Percentiles rank a stretch among this genome's conserved stretches.
These are phyloP conservation scores for Clonostachys chloroleuca DNA, from an alignment of 2,329 filamentous ascomycete species.

Conservation along the genomic window DNA sequence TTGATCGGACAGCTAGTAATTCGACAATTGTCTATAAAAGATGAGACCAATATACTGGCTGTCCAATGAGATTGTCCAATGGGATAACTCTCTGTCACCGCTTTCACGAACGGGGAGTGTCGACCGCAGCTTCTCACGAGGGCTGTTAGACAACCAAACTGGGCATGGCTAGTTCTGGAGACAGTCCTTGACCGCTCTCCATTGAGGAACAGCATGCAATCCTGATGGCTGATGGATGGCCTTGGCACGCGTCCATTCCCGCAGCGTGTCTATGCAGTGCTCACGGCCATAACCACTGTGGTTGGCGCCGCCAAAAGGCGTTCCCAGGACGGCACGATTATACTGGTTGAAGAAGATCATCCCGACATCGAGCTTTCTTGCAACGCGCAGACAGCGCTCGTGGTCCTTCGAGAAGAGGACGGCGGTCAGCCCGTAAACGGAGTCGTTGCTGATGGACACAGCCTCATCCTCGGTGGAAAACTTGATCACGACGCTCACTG, in stretches of 20 bases:
- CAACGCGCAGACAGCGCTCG: neutral
- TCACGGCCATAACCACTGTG: conserved; percentile 43
- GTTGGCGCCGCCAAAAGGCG: conserved; percentile 46
- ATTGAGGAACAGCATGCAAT: no score
- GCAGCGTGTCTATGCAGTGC: conserved; percentile 38
- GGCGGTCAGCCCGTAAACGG: neutral
- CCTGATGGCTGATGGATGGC: no score
- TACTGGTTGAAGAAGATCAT: conserved; percentile 48
- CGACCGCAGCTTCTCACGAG: no score
- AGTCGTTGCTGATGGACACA: neutral
- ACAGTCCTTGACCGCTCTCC: no score
- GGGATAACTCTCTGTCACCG: no score
- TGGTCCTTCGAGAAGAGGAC: conserved; percentile 17
- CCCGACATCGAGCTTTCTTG: neutral
- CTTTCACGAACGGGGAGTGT: no score
- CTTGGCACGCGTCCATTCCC: conserved; percentile 28
- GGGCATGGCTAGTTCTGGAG: no score
- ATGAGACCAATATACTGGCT: no score
- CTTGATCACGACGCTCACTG: conserved; percentile 5
- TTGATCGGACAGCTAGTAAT: no score
- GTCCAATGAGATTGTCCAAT: no score
- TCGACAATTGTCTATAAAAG: no score
- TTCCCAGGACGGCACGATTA: conserved; percentile 25
- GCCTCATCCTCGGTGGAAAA: conserved; percentile 1
- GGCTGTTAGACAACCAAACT: no score